Evolutionary conservation across 2,329 filamentous ascomycete species (phyloP).

Genomic region (Aspergillus piperis): DNA sequence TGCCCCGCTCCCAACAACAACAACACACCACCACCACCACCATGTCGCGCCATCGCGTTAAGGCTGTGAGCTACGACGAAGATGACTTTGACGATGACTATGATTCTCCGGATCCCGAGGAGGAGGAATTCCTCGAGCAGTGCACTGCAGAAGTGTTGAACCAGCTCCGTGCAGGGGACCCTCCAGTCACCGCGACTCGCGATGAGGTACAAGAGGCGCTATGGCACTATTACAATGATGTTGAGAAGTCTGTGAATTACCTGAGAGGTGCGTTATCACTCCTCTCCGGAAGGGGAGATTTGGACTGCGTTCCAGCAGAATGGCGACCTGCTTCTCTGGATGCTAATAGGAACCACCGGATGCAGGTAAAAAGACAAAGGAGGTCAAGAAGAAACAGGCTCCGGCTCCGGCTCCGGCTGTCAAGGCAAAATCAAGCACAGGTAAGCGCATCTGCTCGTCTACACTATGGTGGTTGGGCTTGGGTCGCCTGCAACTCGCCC

Average conservation of each 20-base stretch:
- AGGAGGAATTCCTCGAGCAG: conserved; percentile 60
- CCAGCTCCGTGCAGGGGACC: conserved; percentile 62
- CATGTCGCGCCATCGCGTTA: conserved; percentile 51
- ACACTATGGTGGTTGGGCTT: conserved; percentile 34
- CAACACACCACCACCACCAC: conserved; percentile 7
- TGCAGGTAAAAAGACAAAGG: conserved; percentile 40
- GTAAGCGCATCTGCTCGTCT: conserved; percentile 23
- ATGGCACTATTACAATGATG: conserved; percentile 95
- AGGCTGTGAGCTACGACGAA: conserved; percentile 46
- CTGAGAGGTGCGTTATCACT: conserved; percentile 60
- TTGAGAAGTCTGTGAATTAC: conserved; percentile 81
- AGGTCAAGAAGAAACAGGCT: conserved; percentile 34
- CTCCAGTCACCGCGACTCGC: conserved; percentile 62
- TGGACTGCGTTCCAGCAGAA: neutral
- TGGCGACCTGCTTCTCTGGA: neutral
- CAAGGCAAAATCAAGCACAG: conserved; percentile 28
- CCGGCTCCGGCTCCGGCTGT: conserved; percentile 19
- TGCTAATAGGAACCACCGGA: conserved; percentile 8
- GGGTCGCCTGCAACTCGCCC: conserved; percentile 8
- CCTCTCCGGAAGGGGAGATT: neutral
- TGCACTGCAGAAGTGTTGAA: conserved; percentile 68
- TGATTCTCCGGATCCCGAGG: conserved; percentile 45
- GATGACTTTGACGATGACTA: conserved; percentile 46
- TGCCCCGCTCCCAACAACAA: conserved; percentile 9
- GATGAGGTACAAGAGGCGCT: conserved; percentile 83